Conservation (phyloP, 1,284 basidiomycete species). For the Moesziomyces sp. region DNA sequence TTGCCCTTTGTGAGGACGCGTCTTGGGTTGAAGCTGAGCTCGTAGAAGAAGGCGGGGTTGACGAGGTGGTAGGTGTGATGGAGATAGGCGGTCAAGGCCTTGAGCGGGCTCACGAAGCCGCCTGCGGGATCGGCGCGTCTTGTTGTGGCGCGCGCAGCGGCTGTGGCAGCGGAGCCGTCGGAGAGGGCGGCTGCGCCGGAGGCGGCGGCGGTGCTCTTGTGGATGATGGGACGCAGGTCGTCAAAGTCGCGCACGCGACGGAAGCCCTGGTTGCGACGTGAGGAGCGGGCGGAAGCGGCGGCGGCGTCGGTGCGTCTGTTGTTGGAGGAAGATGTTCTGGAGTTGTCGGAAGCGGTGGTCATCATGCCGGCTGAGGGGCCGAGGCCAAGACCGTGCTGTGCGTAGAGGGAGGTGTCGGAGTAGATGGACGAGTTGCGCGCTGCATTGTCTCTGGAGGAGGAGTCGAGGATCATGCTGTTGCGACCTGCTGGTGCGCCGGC, state of each 20-base stretch:
- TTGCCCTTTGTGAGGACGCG: constrained; percentile 66
- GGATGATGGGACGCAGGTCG: constrained; percentile 56
- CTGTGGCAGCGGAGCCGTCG: constrained; percentile 48
- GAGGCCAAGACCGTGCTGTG: constrained; percentile 40
- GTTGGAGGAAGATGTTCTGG: constrained; percentile 24
- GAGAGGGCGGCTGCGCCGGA: constrained; percentile 45
- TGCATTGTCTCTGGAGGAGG: constrained; percentile 24
- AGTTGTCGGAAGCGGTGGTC: constrained; percentile 48
- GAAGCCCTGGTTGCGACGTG: constrained; percentile 54
- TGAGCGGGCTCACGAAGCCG: constrained; percentile 65
- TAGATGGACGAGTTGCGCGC: constrained; percentile 42
- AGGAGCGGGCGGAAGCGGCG: constrained; percentile 18
- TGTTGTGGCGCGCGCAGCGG: constrained; percentile 37
- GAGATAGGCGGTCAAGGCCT: constrained; percentile 65
- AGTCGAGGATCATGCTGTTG: constrained; percentile 44
- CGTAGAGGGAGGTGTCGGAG: constrained; percentile 25
- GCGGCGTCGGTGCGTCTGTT: constrained; percentile 10
- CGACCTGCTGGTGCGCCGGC: constrained; percentile 5
- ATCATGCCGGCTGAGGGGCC: constrained; percentile 25
- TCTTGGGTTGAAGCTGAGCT: constrained; percentile 66
- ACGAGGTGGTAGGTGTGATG: constrained; percentile 68
- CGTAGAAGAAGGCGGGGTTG: constrained; percentile 67
- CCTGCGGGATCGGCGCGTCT: constrained; percentile 64
- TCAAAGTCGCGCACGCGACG: constrained; percentile 58
- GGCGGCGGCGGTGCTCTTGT: constrained; percentile 45